These are phyloP conservation scores for Cryomyces antarcticus DNA, from an alignment of 495 filamentous ascomycete genomes.

Conservation along the genomic window DNA sequence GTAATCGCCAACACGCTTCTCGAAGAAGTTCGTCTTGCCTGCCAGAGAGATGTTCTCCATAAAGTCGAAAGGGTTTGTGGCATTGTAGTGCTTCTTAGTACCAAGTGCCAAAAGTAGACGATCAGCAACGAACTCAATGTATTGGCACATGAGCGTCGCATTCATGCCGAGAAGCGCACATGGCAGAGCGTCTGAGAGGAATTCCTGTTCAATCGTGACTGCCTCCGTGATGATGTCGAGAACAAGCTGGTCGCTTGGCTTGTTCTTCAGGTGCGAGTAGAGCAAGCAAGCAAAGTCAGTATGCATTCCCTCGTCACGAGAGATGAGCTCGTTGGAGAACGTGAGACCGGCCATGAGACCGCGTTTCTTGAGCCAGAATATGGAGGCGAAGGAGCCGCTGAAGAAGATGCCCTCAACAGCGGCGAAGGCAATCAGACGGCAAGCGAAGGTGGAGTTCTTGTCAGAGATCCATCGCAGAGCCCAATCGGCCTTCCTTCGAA, in stretches of 20 bases:
- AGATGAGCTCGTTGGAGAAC: slow-evolving; percentile 99
- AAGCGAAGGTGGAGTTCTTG: slow-evolving; percentile 78
- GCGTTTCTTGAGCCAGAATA: slow-evolving; percentile 99
- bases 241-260: slow-evolving; percentile 61
- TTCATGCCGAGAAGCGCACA: slow-evolving; percentile 94
- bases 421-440: slow-evolving; percentile 90
- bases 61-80: slow-evolving; percentile 95
- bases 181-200: slow-evolving; percentile 87
- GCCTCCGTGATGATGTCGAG: slow-evolving; percentile 83
- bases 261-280: slow-evolving; percentile 85
- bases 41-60: slow-evolving; percentile 99
- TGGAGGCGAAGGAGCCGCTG: slow-evolving; percentile 94
- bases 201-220: slow-evolving; percentile 90
- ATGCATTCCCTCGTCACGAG: slow-evolving; percentile 97
- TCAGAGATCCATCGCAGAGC: slow-evolving; percentile 88
- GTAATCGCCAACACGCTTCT: slow-evolving; percentile 99
- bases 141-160: slow-evolving; percentile 90
- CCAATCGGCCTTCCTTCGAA: slow-evolving; percentile 96
- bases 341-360: slow-evolving; percentile 95
- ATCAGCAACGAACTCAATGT: slow-evolving; percentile 98
- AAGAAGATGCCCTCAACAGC: slow-evolving; percentile 99
- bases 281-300: slow-evolving; percentile 96
- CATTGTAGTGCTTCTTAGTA: slow-evolving; percentile 81
- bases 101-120: slow-evolving; percentile 80
- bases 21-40: slow-evolving; percentile 99